Base-by-base conservation (phyloP, 495 filamentous ascomycete species). In the Talaromyces nanjingensis region DNA sequence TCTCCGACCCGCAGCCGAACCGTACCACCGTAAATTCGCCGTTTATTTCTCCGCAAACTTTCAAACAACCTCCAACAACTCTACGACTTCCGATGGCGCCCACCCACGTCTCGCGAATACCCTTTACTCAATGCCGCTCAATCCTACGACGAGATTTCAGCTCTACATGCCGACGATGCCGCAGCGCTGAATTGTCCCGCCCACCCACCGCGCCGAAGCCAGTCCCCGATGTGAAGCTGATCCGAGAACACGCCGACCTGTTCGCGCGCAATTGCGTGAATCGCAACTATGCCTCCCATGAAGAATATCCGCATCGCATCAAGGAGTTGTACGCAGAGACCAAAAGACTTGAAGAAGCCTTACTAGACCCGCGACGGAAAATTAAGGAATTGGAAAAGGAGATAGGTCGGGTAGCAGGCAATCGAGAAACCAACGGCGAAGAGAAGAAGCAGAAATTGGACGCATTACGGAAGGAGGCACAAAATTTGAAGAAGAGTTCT, bases 201-300 rank as follows among this genome's bases (percentile, higher is more conserved):
- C 86, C 89, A 0, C 80, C 91, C 12, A 89, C 85, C 53, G 93
- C 92, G 14, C 93, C 93, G 6, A 96, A 92, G 69, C 83, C 89
- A 7, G 80, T 77, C 20, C 82, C 92, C 58, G 87, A 97, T 74
- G 79, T 96, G 73, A 96, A 90, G 72, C 87, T 93, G 75, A 96
- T 98, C 74, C 91, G 92, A 59, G 82, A 89, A 62, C 89, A 93
- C 73, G 83, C 86, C 47, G 83, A 87, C 27, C 80, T 94, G 52
- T 89, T 97, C 79, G 77, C 85, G 64, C 79, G 89, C 63, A 98
- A 96, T 72, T 96, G 91, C 72, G 65, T 89, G 62, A 86, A 91
- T 59, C 85, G 94, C 60, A 97, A 97, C 73, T 97, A 97, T 75
- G 76, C 83, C 59, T 69, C 79, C 14, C 87, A 91, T 64, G 79